phyloP scores from a whole-genome alignment of 768 basidiomycete genomes.

The Mycena epipterygia region DNA sequence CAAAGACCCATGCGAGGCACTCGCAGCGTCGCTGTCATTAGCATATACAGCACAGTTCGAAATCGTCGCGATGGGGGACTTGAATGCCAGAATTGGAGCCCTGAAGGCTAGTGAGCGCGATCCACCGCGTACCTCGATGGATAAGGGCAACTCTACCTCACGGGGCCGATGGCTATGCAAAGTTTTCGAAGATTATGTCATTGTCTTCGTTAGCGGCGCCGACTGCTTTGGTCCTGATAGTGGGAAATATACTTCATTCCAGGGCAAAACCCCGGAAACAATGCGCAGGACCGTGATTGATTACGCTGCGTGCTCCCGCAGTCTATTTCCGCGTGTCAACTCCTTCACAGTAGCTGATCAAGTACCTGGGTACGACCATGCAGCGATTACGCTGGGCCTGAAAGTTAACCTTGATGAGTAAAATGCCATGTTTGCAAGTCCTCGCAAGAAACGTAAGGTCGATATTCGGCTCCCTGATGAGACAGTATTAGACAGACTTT shows the following conservation, averaged over 20 bases:
- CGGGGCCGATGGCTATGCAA: background rate
- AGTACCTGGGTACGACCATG: no score
- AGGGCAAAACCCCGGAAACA: background rate
- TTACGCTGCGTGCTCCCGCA: conserved; percentile 2
- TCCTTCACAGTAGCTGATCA: background rate
- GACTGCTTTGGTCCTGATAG: conserved; percentile 4
- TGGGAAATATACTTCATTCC: conserved; percentile 13
- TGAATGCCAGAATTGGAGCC: background rate
- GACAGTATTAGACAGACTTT: conserved; percentile 3
- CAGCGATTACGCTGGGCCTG: no score
- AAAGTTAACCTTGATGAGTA: no score
- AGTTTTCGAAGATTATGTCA: background rate
- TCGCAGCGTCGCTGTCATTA: no score
- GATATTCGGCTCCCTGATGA: no score
- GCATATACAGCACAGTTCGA: no score
- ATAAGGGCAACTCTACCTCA: background rate
- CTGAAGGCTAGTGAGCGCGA: background rate
- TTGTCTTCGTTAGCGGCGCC: background rate
- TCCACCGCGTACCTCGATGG: background rate
- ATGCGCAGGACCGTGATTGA: conserved; percentile 5
- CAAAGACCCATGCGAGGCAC: no score
- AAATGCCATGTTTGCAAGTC: no score
- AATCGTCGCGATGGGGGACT: conserved; percentile 10
- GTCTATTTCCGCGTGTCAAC: background rate
- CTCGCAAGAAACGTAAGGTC: no score